Percentiles rank a stretch among this genome's conserved stretches.
Evolutionary conservation across 208 protist genomes (phyloP).

Genomic region (Leishmania braziliensis): DNA sequence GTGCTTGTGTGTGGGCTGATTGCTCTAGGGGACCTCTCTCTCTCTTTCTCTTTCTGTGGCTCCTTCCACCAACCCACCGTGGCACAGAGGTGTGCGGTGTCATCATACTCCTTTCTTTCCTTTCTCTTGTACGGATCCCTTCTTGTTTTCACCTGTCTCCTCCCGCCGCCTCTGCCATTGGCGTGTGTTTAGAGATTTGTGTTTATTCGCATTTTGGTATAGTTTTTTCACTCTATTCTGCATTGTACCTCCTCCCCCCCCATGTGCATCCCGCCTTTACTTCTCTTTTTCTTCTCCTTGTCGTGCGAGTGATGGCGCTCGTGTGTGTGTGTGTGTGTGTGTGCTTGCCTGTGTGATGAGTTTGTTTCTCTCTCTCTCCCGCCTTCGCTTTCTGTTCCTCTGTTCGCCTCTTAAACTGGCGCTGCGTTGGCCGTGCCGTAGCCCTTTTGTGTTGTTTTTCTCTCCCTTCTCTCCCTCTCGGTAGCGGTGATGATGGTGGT

Average conservation of each 20-base stretch:
- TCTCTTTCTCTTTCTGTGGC: neutral
- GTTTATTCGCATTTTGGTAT: neutral
- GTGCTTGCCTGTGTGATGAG: neutral
- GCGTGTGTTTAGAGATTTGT: neutral
- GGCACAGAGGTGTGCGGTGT: neutral
- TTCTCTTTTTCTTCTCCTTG: slow-evolving; percentile 5
- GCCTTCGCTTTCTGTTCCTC: neutral
- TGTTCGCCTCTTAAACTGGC: neutral
- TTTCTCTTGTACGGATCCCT: neutral
- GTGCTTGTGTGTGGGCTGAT: neutral
- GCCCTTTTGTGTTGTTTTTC: neutral
- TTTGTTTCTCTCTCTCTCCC: neutral
- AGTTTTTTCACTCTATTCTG: neutral
- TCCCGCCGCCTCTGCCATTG: neutral
- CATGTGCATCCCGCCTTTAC: too few species aligned
- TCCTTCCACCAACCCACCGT: neutral
- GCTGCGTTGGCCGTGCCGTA: neutral
- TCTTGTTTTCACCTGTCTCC: neutral
- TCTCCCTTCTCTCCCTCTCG: neutral
- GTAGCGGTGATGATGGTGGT: neutral
- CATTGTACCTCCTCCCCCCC: too few species aligned
- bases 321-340: slow-evolving; percentile 8
- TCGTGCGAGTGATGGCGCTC: neutral
- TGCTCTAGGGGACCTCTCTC: neutral
- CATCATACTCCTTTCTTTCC: neutral